A percentile compares a stretch with the other conserved stretches of the same genome.
phyloP scores from a whole-genome alignment of 2,329 filamentous ascomycete genomes.

The Eurotiales sp. region DNA sequence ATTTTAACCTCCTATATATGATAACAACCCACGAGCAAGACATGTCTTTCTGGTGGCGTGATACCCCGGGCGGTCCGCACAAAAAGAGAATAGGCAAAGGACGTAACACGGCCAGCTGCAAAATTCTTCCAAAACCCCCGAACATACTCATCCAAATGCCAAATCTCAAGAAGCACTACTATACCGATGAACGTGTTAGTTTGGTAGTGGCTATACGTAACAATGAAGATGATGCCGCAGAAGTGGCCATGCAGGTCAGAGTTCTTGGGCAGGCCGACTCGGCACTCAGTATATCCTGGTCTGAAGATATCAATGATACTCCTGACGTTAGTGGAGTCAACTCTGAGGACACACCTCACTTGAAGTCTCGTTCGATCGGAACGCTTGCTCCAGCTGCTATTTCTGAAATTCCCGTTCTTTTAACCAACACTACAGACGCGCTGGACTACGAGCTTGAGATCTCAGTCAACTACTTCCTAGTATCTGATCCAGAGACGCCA shows the following conservation, averaged over 20 bases:
- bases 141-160: conserved; percentile 75
- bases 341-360: conserved; percentile 25
- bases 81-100: conserved; percentile 42
- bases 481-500: conserved; percentile 74
- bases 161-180: conserved; percentile 67
- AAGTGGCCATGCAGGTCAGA: conserved; percentile 65
- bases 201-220: conserved; percentile 71
- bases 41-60: conserved; percentile 38
- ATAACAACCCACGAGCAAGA: conserved; percentile 39
- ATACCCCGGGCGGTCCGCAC: conserved; percentile 31
- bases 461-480: conserved; percentile 71
- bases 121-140: conserved; percentile 81
- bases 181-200: conserved; percentile 73
- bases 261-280: conserved; percentile 58
- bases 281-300: conserved; percentile 46
- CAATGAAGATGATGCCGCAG: conserved; percentile 74
- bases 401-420: conserved; percentile 38
- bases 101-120: conserved; percentile 55
- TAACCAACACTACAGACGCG: conserved; percentile 51
- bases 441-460: conserved; percentile 66
- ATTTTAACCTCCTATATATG: conserved; percentile 65
- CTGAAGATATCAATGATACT: conserved; percentile 30
- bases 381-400: conserved; percentile 30
- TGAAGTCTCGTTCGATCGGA: conserved; percentile 32
- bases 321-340: conserved; percentile 19